These are phyloP conservation scores for Paramecium caudatum DNA, from an alignment of 73 alveolate genomes.

Conservation along the genomic window DNA sequence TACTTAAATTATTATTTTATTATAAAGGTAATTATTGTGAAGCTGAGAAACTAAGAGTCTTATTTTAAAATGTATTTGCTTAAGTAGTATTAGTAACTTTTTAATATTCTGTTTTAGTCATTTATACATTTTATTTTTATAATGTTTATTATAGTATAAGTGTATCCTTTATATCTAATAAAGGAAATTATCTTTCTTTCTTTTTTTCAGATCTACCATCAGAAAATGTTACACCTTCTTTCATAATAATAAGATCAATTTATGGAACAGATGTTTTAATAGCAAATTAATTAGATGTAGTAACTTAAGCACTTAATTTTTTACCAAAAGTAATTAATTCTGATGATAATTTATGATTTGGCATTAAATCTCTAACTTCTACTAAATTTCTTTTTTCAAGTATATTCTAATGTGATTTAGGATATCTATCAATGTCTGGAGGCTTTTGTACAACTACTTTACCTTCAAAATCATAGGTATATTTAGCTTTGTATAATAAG, in stretches of 20 bases:
- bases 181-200: slow-evolving; percentile 26
- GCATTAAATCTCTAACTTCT: slow-evolving; percentile 28
- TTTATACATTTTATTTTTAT: neutral
- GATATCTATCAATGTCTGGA: slow-evolving; percentile 65
- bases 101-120: slow-evolving; percentile 52
- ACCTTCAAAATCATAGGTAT: slow-evolving; percentile 59
- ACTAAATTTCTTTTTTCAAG: slow-evolving; percentile 39
- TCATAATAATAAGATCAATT: slow-evolving; percentile 33
- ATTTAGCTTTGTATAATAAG: no score
- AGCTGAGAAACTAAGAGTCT: neutral
- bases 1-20: neutral
- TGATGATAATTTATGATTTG: slow-evolving; percentile 26
- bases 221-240: slow-evolving; percentile 43
- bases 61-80: neutral
- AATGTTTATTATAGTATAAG: neutral
- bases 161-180: slow-evolving; percentile 24
- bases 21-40: neutral
- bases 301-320: neutral
- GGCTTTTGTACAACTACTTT: slow-evolving; percentile 45
- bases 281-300: neutral
- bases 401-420: slow-evolving; percentile 37
- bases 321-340: neutral
- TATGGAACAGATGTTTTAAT: neutral
- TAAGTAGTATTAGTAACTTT: slow-evolving; percentile 9
- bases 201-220: slow-evolving; percentile 46